Base-by-base conservation (phyloP, 371 early-diverging fungal species). In the Saksenaea vasiformis region DNA sequence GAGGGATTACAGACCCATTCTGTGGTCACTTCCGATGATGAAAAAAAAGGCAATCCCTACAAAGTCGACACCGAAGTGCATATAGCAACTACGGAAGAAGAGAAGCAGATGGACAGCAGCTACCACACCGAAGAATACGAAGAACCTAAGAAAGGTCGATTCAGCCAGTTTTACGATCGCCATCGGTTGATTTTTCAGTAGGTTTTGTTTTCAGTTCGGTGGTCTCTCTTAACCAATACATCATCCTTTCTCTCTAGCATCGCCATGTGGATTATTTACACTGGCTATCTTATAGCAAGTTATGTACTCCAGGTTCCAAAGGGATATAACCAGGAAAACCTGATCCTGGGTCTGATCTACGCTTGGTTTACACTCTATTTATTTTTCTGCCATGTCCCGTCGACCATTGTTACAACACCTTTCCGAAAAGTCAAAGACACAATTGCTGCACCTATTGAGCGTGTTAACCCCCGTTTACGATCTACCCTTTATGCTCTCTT, bases 381-480 rank as follows among this genome's bases (percentile, higher is more conserved):
- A 14, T 41, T 70, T 41, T 76, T 72, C 63, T 59, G 64, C 15
- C 64, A 74, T 66, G 62, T 76, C 13, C 79, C 79, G n/a, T 69
- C 70, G 4, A 47, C 70, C 11, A 7, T 64, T 10, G 51, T 73
- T 36, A 67, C 68, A n/a, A 59, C 47, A 24, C 71, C 76, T 17
- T 73, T 58, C 55, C 60, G 54, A 27, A 51, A 24, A n/a, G 62
- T 62, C 1, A 60, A 67, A 15, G 56, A 35, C n/a, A 38, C 39
- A 2, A 60, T 69, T 0, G 58, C 61, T 26, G 53, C 44, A n/a
- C 77, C 82, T 19, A 38, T 74, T 39, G 66, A 59, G 64, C 39
- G 53, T 11, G 26, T 78, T 13, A 62, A 66, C n/a, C 31, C 58
- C 3, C 44, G 24, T 2, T 10, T 57, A 5, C 73, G 73, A 24